Conservation (phyloP, 2,329 filamentous ascomycete species). For the Ascochyta rabiei region DNA sequence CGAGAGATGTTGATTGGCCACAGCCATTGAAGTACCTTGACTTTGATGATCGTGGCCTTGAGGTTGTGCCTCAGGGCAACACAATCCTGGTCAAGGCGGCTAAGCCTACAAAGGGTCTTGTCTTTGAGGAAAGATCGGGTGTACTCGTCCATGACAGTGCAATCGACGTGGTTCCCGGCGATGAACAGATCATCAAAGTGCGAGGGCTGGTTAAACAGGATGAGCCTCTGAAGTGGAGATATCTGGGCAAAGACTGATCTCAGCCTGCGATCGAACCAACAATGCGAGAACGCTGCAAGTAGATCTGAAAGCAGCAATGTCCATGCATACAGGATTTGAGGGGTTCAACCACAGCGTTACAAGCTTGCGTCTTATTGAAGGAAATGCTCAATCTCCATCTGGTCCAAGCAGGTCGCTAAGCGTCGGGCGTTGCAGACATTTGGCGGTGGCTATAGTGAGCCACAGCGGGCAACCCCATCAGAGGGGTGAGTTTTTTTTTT, state of each 20-base stretch:
- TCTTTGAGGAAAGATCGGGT: constrained; percentile 64
- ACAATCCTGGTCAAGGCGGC: constrained; percentile 55
- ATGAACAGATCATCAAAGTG: constrained; percentile 58
- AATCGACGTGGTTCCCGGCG: constrained; percentile 64
- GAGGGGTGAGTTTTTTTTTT: not conserved
- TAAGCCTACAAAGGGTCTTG: constrained; percentile 65
- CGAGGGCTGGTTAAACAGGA: constrained; percentile 50
- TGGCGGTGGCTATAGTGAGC: constrained; percentile 11
- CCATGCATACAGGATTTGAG: constrained; percentile 1
- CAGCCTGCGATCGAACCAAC: constrained; percentile 1
- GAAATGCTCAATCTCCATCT: not conserved
- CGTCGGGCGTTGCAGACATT: constrained; percentile 10
- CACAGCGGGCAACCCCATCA: constrained; percentile 1
- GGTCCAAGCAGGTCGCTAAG: constrained; percentile 3
- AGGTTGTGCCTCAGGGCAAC: constrained; percentile 49
- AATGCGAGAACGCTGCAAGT: constrained; percentile 9
- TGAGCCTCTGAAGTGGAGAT: constrained; percentile 52
- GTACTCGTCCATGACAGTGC: constrained; percentile 62
- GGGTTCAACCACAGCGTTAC: not conserved
- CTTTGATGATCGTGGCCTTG: constrained; percentile 58
- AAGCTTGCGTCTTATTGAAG: constrained; percentile 9
- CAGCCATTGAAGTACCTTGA: constrained; percentile 66
- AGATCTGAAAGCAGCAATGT: constrained; percentile 1
- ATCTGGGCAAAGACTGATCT: constrained; percentile 49
- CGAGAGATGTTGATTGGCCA: constrained; percentile 65